These are phyloP conservation scores for Basipetospora chlamydospora DNA, from an alignment of 2,329 filamentous ascomycete genomes.

Conservation along the genomic window DNA sequence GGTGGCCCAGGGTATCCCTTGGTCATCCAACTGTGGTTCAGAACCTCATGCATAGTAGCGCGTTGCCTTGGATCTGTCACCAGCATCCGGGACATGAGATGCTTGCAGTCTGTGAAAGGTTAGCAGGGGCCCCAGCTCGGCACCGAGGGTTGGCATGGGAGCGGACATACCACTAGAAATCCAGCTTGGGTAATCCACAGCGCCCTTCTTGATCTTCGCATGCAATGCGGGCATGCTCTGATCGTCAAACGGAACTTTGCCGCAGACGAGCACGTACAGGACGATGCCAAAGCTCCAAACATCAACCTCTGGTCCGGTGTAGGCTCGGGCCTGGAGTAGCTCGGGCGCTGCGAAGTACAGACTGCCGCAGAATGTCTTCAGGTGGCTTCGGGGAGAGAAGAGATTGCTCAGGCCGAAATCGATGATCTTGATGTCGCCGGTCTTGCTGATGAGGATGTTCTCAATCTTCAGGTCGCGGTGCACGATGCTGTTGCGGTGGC, in stretches of 20 bases:
- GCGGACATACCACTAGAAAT: conserved; percentile 65
- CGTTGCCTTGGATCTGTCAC: conserved; percentile 84
- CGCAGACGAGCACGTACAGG: conserved; percentile 89
- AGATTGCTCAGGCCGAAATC: conserved; percentile 96
- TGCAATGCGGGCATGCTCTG: conserved; percentile 98
- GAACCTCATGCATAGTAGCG: conserved; percentile 77
- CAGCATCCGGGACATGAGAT: conserved; percentile 86
- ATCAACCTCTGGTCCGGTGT: conserved; percentile 92
- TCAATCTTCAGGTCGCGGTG: conserved; percentile 97
- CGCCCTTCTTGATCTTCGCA: conserved; percentile 95
- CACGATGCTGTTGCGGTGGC: conserved; percentile 94
- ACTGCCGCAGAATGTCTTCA: conserved; percentile 96
- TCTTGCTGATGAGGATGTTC: conserved; percentile 98
- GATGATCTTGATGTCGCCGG: conserved; percentile 97
- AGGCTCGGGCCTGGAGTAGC: conserved; percentile 80
- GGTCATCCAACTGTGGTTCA: conserved; percentile 89
- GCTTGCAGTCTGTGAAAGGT: conserved; percentile 61
- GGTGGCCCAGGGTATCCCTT: conserved; percentile 80
- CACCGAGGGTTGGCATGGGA: too few species aligned
- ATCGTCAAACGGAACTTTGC: conserved; percentile 96
- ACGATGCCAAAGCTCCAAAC: conserved; percentile 99
- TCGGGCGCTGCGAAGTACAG: conserved; percentile 96
- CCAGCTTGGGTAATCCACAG: conserved; percentile 92
- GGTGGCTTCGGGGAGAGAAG: conserved; percentile 68
- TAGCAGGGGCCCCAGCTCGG: conserved; percentile 1